Percentiles rank a stretch among this genome's conserved stretches.
Evolutionary conservation across 495 filamentous ascomycete genomes (phyloP).

Genomic region (Cairneyella variabilis): DNA sequence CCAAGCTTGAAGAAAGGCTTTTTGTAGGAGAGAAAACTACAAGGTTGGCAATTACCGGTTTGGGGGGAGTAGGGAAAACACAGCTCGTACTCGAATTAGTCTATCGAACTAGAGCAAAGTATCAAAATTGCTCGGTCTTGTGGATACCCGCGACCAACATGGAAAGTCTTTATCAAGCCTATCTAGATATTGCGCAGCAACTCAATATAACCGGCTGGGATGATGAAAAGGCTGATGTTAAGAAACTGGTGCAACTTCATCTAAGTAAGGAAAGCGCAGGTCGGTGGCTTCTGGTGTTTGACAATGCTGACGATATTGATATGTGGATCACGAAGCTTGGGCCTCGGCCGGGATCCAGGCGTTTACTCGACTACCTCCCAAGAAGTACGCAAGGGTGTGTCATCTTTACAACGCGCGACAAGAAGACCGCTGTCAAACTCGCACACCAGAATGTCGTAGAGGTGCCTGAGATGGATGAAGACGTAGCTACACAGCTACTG

Average conservation of each 20-base stretch:
- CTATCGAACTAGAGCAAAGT: conserved; percentile 8
- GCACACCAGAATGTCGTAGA: conserved; percentile 19
- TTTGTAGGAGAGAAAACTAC: neutral
- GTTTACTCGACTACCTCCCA: conserved; percentile 12
- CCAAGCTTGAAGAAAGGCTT: conserved; percentile 2
- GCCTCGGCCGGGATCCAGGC: neutral
- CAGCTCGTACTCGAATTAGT: conserved; percentile 11
- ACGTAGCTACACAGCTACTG: conserved; percentile 21
- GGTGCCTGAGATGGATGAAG: conserved; percentile 32
- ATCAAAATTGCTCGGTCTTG: conserved; percentile 9
- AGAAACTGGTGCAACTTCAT: conserved; percentile 1
- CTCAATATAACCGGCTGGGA: conserved; percentile 5
- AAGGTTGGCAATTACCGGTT: conserved; percentile 13
- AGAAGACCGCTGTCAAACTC: conserved; percentile 1
- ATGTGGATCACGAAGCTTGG: conserved; percentile 1
- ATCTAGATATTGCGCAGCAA: conserved; percentile 4
- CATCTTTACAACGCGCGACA: conserved; percentile 14
- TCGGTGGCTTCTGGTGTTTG: conserved; percentile 16
- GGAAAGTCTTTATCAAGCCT: conserved; percentile 12
- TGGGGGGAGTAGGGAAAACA: conserved; percentile 20
- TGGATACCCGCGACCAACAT: conserved; percentile 14
- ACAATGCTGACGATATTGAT: conserved; percentile 18
- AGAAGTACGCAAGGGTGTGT: conserved; percentile 1
- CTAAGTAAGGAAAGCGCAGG: conserved; percentile 6
- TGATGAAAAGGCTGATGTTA: conserved; percentile 7